Evolutionary conservation across 192 early-diverging fungal species (phyloP), one percentile per base, ranked within the genome.

Genomic region (Mortierella alpina): DNA sequence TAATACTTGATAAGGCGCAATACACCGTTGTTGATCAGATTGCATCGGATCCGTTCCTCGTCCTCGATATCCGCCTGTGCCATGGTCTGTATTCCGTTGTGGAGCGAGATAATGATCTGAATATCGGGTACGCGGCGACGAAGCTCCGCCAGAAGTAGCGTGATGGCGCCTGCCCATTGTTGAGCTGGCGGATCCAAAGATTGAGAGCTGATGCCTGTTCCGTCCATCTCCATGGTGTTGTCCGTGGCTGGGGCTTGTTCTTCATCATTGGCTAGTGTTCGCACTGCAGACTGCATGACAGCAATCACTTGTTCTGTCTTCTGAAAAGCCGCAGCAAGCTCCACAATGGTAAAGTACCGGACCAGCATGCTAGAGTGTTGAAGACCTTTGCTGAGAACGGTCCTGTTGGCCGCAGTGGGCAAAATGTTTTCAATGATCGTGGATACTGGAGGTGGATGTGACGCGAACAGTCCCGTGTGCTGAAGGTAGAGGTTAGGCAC

Each of bases 391-490:
- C 84, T 86, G 22, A 84, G 63, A 7, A 90, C 63, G 2, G 74
- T 44, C 10, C 91, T 90, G 66, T 83, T 86, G 22, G 91, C 83
- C 1, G 83, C 66, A 42, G 71, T 57, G 10, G 94, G 94, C 7
- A 95, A 75, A 51, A 95, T 89, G 72, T 93, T 95, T 15, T 93
- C 91, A 8, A 88, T 86, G 22, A 94, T 82, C 40, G 71, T 84
- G 5, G 71, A 63, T 9, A 89, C 70, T n/a, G 77, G 71, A 18
- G 94, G 94, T 53, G 94, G 91, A 23, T 83, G 47, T 67, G 66
- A 61, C 66, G 82, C 64, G 60, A 75, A 77, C 66, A 85, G 50
- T 68, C 70, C 57, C 68, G 70, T 59, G 73, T 84, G 52, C 55
- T 73, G 79, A 45, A 86, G 82, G 54, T 85, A 80, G 15, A 91